Evolutionary conservation across 768 basidiomycete species (phyloP), one percentile per base, ranked within the genome.

Genomic region (Phylloporus arenicola): DNA sequence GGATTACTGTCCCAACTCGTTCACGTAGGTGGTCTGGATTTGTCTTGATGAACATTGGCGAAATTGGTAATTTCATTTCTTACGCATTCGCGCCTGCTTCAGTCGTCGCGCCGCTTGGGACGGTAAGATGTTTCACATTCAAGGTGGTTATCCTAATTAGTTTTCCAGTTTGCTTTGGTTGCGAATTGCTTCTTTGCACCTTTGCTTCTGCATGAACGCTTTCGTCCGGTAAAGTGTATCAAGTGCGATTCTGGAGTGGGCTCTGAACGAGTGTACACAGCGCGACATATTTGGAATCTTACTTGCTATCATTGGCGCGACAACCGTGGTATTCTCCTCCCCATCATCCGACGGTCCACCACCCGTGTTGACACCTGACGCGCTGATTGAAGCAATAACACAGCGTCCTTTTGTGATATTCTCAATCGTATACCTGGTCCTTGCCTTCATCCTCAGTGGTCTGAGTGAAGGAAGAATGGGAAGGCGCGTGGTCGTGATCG

Each of bases 121-220:
- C 91, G 40, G 93, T 95, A 58, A 70, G 83, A 51, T 20, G 5
- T 70, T 38, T 19, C 10, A n/a, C 24, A 27, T 48, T 35, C 27
- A 22, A 14, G 24, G 17, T 24, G 44, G 44, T 44, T 38, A 16
- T 30, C 13, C 48, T 19, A 57, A 20, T 34, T 4, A 7, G 6
- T 30, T n/a, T 17, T 38, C 17, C 48, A 92, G 84, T 88, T 92
- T 67, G 92, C 92, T 2, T 75, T 97, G n/a, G 83, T 95, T 52
- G 91, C 95, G 13, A 98, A 98, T 65, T 97, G 93, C 62, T 75
- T 93, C 35, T 92, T 97, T 56, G 92, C 94, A 1, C 95, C 95
- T 14, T 59, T 92, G 3, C 79, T 97, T 62, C 76, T 92, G 10
- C 75, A 81, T 9, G 91, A 98, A 69, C 79, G 78, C 6, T 94